Conservation (phyloP, 768 basidiomycete species). For the Suillus tomentosus region DNA sequence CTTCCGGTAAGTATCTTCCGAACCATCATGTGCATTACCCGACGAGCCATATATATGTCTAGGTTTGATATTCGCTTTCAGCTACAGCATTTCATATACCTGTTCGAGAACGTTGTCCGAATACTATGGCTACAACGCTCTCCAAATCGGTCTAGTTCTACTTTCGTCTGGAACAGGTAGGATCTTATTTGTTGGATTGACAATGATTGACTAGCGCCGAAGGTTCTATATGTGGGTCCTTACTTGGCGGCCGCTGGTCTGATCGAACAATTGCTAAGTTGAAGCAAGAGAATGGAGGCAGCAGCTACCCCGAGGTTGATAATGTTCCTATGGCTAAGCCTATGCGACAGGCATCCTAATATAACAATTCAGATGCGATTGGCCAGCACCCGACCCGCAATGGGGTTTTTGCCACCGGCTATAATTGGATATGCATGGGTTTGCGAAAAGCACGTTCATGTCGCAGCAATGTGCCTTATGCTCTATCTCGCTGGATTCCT, state of each 20-base stretch:
- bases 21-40: not conserved
- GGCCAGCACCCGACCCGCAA: constrained; percentile 53
- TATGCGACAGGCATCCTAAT: not conserved
- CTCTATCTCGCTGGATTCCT: constrained; percentile 72
- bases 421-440: constrained; percentile 75
- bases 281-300: constrained; percentile 46
- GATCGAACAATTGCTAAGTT: constrained; percentile 45
- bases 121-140: constrained; percentile 65
- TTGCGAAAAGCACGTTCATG: constrained; percentile 55
- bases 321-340: not conserved
- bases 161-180: constrained; percentile 68
- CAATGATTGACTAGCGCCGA: not conserved
- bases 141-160: constrained; percentile 73
- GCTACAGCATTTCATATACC: constrained; percentile 69
- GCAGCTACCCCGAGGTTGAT: constrained; percentile 57
- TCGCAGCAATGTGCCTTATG: constrained; percentile 66
- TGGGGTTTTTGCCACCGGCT: constrained; percentile 51
- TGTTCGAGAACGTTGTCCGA: constrained; percentile 64
- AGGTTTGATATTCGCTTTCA: constrained; percentile 70
- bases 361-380: constrained; percentile 59
- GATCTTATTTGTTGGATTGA: constrained; percentile 14
- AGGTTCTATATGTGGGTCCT: constrained; percentile 49
- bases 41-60: not conserved
- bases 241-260: constrained; percentile 54
- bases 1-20: constrained; percentile 17